Evolutionary conservation across 148 eudicot genomes (phyloP).

Genomic region (Arctostaphylos glauca): DNA sequence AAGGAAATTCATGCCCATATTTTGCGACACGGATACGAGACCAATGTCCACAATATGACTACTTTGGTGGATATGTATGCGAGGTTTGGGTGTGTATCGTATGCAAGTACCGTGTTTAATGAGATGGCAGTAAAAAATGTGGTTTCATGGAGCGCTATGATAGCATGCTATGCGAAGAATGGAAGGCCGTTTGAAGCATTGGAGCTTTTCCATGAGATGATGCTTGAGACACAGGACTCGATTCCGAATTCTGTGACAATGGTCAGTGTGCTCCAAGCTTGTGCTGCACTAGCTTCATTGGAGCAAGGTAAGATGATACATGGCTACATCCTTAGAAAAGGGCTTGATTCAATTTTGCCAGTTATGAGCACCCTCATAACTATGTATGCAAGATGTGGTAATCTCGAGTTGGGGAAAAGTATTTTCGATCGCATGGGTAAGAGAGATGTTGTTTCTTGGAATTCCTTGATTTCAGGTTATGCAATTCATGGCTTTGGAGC

Average conservation of each 20-base stretch:
- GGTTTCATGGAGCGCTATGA: conserved; percentile 97
- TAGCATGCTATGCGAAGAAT: conserved; percentile 81
- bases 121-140: conserved; percentile 68
- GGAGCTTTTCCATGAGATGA: conserved; percentile 68
- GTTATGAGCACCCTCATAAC: conserved; percentile 74
- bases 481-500: conserved; percentile 76
- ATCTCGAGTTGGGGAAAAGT: conserved; percentile 45
- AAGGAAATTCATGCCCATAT: conserved; percentile 83
- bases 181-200: conserved; percentile 70
- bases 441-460: conserved; percentile 89
- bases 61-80: conserved; percentile 92
- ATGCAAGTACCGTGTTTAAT: conserved; percentile 58
- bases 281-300: conserved; percentile 71
- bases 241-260: conserved; percentile 86
- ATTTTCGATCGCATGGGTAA: conserved; percentile 71
- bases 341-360: conserved; percentile 72
- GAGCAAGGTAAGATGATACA: conserved; percentile 79
- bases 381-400: conserved; percentile 85
- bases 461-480: conserved; percentile 89
- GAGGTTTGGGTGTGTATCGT: conserved; percentile 55
- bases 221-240: conserved; percentile 40
- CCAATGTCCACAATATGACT: conserved; percentile 81
- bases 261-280: conserved; percentile 94
- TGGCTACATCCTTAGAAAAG: conserved; percentile 66
- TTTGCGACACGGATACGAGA: conserved; percentile 73